Evolutionary conservation across 2,329 filamentous ascomycete species (phyloP).

Genomic region (Fusarium neocosmosporiellum): DNA sequence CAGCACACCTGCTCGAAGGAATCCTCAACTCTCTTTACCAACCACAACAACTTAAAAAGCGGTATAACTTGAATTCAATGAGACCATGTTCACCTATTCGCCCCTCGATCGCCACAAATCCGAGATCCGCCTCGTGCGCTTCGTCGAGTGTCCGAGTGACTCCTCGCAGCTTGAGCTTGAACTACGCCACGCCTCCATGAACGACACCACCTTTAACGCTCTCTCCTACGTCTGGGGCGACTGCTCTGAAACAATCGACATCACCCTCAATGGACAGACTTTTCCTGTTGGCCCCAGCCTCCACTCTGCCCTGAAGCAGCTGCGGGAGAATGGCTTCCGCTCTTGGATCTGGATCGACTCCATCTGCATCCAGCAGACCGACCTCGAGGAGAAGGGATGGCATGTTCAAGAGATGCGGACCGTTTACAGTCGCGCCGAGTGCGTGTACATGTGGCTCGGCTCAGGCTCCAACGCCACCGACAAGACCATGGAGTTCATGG

Average conservation of each 20-base stretch:
- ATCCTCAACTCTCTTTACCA: neutral
- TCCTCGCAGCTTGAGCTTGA: neutral
- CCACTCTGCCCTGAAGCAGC: neutral
- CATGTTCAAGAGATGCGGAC: constrained; percentile 33
- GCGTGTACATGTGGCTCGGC: constrained; percentile 35
- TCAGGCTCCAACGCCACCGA: neutral
- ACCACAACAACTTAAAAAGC: neutral
- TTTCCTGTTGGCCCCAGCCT: neutral
- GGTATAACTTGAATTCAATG: neutral
- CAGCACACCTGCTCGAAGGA: neutral
- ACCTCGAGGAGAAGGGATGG: constrained; percentile 24
- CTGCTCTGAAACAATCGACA: neutral
- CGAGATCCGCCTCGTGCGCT: neutral
- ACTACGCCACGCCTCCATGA: neutral
- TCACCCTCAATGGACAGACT: neutral
- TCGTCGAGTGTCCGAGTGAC: neutral
- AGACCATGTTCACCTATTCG: neutral
- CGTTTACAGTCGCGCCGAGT: constrained; percentile 21
- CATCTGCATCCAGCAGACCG: constrained; percentile 35
- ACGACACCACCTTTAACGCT: neutral
- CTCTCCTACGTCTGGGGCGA: neutral
- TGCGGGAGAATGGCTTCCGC: neutral
- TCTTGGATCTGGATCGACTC: constrained; percentile 39
- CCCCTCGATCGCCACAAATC: neutral
- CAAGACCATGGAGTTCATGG: constrained; percentile 8